phyloP scores from a whole-genome alignment of 139 green algal species.

The Coelastrella sp. region DNA sequence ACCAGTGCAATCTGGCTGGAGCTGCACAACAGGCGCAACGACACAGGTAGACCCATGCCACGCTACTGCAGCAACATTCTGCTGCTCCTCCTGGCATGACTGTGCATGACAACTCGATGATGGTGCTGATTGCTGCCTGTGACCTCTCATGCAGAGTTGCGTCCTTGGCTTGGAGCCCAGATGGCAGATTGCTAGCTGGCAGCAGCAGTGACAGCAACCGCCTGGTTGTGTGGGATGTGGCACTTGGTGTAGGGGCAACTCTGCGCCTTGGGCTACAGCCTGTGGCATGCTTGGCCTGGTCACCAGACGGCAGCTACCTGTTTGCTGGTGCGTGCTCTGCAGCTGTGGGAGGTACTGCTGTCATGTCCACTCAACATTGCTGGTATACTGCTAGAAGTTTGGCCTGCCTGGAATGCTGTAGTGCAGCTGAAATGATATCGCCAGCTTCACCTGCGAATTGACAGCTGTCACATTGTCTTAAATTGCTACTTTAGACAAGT shows the following conservation, averaged over 20 bases:
- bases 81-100: too few species aligned
- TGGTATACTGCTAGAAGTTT: too few species aligned
- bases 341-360: slow-evolving; percentile 14
- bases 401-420: too few species aligned
- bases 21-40: too few species aligned
- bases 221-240: slow-evolving; percentile 66
- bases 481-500: too few species aligned
- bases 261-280: slow-evolving; percentile 47
- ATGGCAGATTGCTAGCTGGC: slow-evolving; percentile 62
- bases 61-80: too few species aligned
- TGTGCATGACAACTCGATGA: background rate
- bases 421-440: too few species aligned
- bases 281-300: slow-evolving; percentile 61
- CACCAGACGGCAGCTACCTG: slow-evolving; percentile 65
- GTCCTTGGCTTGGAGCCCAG: slow-evolving; percentile 59
- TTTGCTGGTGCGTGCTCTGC: slow-evolving; percentile 53
- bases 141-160: slow-evolving; percentile 47
- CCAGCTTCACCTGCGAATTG: background rate
- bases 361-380: background rate
- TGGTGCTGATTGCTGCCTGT: background rate
- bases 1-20: too few species aligned
- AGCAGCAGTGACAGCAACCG: slow-evolving; percentile 53
- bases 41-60: too few species aligned
- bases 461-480: background rate
- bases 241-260: background rate